Conservation (phyloP, 2,329 filamentous ascomycete species). For the Sporothrix inflata region DNA sequence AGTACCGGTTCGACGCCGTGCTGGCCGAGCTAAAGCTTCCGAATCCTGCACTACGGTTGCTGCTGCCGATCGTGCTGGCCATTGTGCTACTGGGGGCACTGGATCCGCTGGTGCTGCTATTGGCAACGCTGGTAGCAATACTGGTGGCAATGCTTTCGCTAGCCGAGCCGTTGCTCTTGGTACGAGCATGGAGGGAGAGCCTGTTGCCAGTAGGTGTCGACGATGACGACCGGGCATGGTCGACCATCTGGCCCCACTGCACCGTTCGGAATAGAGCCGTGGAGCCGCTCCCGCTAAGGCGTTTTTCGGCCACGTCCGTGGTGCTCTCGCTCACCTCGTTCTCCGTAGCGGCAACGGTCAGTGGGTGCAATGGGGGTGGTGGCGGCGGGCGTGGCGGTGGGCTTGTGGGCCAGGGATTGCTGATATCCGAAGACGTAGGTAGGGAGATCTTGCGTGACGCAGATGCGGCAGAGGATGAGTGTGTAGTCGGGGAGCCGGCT, state of each 20-base stretch:
- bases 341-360: not conserved
- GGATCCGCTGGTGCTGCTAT: slow-evolving; percentile 25
- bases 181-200: slow-evolving; percentile 31
- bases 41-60: slow-evolving; percentile 12
- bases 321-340: not conserved
- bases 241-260: slow-evolving; percentile 15
- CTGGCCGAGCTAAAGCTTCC: slow-evolving; percentile 26
- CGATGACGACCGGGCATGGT: not conserved
- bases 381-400: slow-evolving; percentile 23
- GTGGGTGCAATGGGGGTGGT: slow-evolving; percentile 23
- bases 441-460: slow-evolving; percentile 1
- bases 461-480: not conserved
- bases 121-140: slow-evolving; percentile 24
- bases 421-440: not conserved
- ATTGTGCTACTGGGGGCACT: slow-evolving; percentile 20
- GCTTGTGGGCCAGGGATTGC: slow-evolving; percentile 25
- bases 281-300: not conserved
- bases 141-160: slow-evolving; percentile 30
- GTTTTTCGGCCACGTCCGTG: not conserved
- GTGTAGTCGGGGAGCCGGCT: not conserved
- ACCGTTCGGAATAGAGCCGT: slow-evolving; percentile 17
- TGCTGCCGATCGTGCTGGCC: not conserved
- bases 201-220: not conserved
- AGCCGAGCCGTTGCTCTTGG: slow-evolving; percentile 31
- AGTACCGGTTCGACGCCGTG: slow-evolving; percentile 22